Base-by-base conservation (phyloP, 2,329 filamentous ascomycete genomes). In the Furcasterigmium furcatum region DNA sequence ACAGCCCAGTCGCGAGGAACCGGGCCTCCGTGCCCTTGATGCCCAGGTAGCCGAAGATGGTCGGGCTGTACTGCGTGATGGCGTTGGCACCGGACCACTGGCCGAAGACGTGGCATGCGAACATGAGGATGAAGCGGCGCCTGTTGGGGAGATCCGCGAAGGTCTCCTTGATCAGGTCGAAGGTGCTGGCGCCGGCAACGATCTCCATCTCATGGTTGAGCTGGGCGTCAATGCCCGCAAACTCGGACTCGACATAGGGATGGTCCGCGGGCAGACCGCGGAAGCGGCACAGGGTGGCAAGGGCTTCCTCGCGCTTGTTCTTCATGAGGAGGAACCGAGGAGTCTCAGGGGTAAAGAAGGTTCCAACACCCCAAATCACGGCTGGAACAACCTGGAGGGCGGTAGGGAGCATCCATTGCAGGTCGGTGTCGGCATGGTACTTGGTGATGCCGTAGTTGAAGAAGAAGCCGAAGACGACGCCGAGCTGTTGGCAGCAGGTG, bases 361-460 rank as follows among this genome's bases (percentile, higher is more conserved):
- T 51, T 1, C 52, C 55, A 3, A 60, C 10, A 0, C 59, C 53
- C 56, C 59, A 61, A 8, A 61, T 48, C 3, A 56, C 32, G 1
- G 56, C 58, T 0, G 58, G 59, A 0, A 55, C 32, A 2, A 57
- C 36, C 25, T 62, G 59, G 0, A 61, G 48, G 0, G 53, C 57
- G 0, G 57, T 59, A 0, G 58, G 57, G 4, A 61, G 51, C n/a
- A 55, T 49, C 58, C 58, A 61, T 42, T 62, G 58, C 0, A 56
- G 41, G 19, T 60, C 43, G 1, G 46, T 52, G 0, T 49, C 51
- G 2, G 55, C 46, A 25, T 58, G 54, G 12, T 58, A 50, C 16
- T 61, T 55, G 3, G 65, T 61, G 10, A 63, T 55, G 3, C 63
- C 58, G 35, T 68, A 65, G 43, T 66, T 66, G 30, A 62, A 50